Conservation (phyloP, 371 early-diverging fungal genomes). For the Apophysomyces variabilis region DNA sequence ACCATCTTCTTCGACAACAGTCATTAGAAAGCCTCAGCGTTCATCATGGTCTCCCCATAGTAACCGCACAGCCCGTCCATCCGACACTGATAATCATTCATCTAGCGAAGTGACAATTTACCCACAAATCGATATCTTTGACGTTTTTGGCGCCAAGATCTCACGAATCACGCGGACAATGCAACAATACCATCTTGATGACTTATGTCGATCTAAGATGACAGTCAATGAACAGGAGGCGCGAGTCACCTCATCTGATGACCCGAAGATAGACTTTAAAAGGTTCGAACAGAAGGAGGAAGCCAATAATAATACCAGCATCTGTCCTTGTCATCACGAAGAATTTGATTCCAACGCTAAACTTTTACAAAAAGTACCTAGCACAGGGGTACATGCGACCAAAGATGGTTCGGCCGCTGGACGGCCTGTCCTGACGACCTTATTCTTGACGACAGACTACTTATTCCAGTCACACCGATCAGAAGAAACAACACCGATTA, state of each 20-base stretch:
- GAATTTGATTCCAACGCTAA: too few species aligned
- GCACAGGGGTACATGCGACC: background rate
- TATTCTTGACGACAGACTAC: constrained; percentile 41
- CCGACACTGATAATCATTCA: background rate
- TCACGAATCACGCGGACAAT: constrained; percentile 22
- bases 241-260: too few species aligned
- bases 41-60: constrained; percentile 28
- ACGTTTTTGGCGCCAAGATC: constrained; percentile 18
- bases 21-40: background rate
- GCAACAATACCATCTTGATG: constrained; percentile 20
- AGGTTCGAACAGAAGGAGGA: too few species aligned
- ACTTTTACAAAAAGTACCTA: background rate
- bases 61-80: constrained; percentile 32
- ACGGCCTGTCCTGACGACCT: constrained; percentile 4
- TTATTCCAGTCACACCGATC: constrained; percentile 42
- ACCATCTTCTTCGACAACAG: background rate
- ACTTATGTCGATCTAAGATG: background rate
- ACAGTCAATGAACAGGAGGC: background rate
- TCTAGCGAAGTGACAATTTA: background rate
- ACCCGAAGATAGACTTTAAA: too few species aligned
- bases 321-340: too few species aligned
- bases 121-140: constrained; percentile 20
- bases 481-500: constrained; percentile 34
- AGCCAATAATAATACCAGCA: too few species aligned
- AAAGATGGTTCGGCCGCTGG: background rate